Evolutionary conservation across 805 yeast species (phyloP).

Genomic region (Candida railenensis): DNA sequence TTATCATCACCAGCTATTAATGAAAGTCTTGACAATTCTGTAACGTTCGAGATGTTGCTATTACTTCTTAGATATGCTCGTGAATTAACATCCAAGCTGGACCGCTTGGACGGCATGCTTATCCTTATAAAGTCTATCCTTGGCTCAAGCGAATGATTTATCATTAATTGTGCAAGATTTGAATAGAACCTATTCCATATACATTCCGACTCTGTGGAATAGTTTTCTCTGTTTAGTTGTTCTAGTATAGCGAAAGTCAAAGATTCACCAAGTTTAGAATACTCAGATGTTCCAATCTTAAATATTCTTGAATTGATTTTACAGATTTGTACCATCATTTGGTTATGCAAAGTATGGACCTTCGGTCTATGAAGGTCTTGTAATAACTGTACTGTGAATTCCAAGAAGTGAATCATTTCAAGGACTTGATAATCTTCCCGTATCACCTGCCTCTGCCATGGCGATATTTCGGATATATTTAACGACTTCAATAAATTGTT

Average conservation of each 20-base stretch:
- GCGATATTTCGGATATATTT: not conserved
- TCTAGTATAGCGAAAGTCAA: constrained; percentile 11
- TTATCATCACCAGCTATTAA: not conserved
- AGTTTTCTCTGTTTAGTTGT: constrained; percentile 6
- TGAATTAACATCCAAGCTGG: not conserved
- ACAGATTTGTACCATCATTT: constrained; percentile 9
- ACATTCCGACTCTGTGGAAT: constrained; percentile 9
- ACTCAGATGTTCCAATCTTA: constrained; percentile 11
- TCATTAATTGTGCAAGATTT: constrained; percentile 4
- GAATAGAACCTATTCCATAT: constrained; percentile 11
- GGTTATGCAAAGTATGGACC: not conserved
- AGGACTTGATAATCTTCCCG: constrained; percentile 1
- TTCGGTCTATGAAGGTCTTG: constrained; percentile 3
- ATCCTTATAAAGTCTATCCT: constrained; percentile 4
- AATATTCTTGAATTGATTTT: constrained; percentile 18
- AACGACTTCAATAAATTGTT: not conserved
- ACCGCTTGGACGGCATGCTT: not conserved
- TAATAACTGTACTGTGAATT: constrained; percentile 1
- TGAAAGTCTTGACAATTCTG: not conserved
- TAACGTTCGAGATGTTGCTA: not conserved
- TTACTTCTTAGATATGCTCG: not conserved
- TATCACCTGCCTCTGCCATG: not conserved
- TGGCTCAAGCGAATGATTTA: constrained; percentile 8
- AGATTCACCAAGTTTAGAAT: constrained; percentile 18
- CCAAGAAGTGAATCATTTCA: constrained; percentile 1